Evolutionary conservation across 2,329 filamentous ascomycete species (phyloP).

Genomic region (Chaetomium sp.): DNA sequence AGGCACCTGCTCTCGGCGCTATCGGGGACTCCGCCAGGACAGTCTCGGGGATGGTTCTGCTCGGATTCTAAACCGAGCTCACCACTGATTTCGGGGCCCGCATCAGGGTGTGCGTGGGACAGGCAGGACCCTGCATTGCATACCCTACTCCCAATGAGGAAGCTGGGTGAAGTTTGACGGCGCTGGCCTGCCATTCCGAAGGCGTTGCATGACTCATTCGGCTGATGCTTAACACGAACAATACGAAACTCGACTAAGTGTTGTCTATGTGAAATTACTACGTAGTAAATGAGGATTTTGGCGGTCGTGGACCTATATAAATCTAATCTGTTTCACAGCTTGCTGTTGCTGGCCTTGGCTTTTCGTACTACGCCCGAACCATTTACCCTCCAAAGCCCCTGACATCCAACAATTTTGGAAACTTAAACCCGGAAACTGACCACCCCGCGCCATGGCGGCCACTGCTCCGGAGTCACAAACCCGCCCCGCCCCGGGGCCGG

Average conservation of each 20-base stretch:
- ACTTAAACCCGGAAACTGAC: not conserved
- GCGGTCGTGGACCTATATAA: too few relatives aligned
- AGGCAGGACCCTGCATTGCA: conserved; percentile 1
- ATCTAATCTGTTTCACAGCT: too few relatives aligned
- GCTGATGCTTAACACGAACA: not conserved
- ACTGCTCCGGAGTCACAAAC: not conserved
- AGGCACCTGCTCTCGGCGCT: too few relatives aligned
- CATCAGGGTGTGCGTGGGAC: too few relatives aligned
- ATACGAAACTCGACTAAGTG: not conserved
- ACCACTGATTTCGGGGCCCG: too few relatives aligned
- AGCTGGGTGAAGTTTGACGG: conserved; percentile 2
- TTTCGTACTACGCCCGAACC: too few relatives aligned
- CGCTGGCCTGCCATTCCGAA: not conserved
- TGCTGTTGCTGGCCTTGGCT: too few relatives aligned
- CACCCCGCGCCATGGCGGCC: not conserved
- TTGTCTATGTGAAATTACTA: too few relatives aligned
- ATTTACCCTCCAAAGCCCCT: too few relatives aligned
- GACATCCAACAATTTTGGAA: not conserved
- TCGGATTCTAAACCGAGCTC: not conserved
- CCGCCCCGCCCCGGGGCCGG: conserved; percentile 3
- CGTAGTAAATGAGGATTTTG: too few relatives aligned
- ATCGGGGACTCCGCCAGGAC: too few relatives aligned
- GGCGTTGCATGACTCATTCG: conserved; percentile 1
- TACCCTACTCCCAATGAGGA: conserved; percentile 10
- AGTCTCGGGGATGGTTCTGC: not conserved